Evolutionary conservation across 257 asterid genomes (phyloP).

Genomic region (Anisodus tanguticus): DNA sequence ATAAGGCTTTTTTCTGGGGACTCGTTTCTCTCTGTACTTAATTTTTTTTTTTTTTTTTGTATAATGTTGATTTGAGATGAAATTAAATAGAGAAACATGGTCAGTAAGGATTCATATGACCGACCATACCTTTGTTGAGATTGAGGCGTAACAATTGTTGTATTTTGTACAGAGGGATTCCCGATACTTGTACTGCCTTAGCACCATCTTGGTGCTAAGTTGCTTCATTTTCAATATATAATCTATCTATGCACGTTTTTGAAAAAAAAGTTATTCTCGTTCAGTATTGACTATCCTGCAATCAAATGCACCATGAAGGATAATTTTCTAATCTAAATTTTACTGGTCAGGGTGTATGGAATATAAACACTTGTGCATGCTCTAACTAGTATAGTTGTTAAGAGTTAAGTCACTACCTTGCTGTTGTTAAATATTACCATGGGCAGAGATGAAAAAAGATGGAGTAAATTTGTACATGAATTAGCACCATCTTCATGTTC

Average conservation of each 20-base stretch:
- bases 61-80: constrained; percentile 3
- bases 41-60: not conserved
- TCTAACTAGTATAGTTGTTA: not conserved
- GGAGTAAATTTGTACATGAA: constrained; percentile 4
- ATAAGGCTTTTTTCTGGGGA: no score
- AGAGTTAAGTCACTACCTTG: not conserved
- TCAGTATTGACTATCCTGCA: not conserved
- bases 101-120: not conserved
- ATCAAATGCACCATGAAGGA: not conserved
- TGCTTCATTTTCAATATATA: not conserved
- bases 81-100: constrained; percentile 2
- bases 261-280: not conserved
- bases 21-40: no score
- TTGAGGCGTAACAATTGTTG: not conserved
- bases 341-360: constrained; percentile 11
- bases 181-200: constrained; percentile 6
- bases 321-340: not conserved
- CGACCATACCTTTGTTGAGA: not conserved
- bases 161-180: not conserved
- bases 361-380: not conserved
- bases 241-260: not conserved
- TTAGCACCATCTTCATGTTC: not conserved
- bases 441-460: not conserved
- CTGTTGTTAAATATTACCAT: not conserved
- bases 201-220: constrained; percentile 1